These are phyloP conservation scores for Dentiscutata heterogama DNA, from an alignment of 371 early-diverging fungal species.

Conservation along the genomic window DNA sequence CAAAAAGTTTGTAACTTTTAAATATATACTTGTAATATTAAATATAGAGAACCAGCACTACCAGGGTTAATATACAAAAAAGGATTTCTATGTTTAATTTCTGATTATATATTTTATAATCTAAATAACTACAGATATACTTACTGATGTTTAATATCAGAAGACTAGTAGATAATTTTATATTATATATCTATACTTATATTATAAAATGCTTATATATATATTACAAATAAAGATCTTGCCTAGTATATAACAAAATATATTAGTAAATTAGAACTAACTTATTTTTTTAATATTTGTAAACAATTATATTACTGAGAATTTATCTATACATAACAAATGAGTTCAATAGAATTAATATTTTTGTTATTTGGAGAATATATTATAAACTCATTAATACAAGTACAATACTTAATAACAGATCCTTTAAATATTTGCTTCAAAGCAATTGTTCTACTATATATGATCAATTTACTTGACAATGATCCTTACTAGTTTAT, in stretches of 20 bases:
- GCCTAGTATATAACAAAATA: constrained; percentile 21
- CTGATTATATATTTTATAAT: background rate
- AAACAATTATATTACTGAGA: too few species aligned
- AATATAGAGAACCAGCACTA: background rate
- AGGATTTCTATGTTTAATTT: background rate
- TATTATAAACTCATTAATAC: too few species aligned
- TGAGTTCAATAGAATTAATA: too few species aligned
- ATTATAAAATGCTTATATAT: constrained; percentile 20
- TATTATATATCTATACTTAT: background rate
- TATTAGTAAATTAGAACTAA: too few species aligned
- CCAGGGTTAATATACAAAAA: background rate
- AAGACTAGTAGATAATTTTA: constrained; percentile 11
- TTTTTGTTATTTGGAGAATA: too few species aligned
- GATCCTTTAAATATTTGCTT: too few species aligned
- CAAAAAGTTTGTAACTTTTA: background rate
- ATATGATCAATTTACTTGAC: too few species aligned
- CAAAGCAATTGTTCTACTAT: too few species aligned
- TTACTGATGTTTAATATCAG: background rate
- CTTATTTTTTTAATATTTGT: too few species aligned
- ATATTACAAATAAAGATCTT: constrained; percentile 5
- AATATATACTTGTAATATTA: background rate
- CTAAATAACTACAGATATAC: background rate
- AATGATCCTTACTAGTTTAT: too few species aligned
- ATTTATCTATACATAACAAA: too few species aligned
- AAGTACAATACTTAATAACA: too few species aligned